These are phyloP conservation scores for Verticillium nubilum DNA, from an alignment of 2,329 filamentous ascomycete genomes.

Conservation along the genomic window DNA sequence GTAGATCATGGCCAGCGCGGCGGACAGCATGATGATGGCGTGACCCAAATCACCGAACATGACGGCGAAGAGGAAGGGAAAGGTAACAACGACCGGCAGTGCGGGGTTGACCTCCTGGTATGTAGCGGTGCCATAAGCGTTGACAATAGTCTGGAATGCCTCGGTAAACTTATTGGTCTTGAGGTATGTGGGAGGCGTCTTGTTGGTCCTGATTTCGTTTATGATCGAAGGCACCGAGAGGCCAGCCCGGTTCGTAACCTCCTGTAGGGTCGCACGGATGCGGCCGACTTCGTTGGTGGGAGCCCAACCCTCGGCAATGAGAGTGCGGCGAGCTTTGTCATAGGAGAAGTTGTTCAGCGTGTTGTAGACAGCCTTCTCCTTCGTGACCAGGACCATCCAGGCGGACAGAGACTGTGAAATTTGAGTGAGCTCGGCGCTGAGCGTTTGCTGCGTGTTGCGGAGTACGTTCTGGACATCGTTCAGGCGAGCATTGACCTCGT, in stretches of 20 bases:
- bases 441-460: conserved; percentile 88
- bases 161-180: conserved; percentile 99
- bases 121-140: conserved; percentile 95
- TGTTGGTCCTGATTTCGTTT: conserved; percentile 95
- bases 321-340: conserved; percentile 87
- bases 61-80: conserved; percentile 99
- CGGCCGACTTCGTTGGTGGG: conserved; percentile 84
- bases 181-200: conserved; percentile 94
- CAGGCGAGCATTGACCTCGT: conserved; percentile 92
- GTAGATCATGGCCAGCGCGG: conserved; percentile 89
- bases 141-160: conserved; percentile 97
- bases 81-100: conserved; percentile 91
- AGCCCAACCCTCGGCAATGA: conserved; percentile 97
- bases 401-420: conserved; percentile 89
- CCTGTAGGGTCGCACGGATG: conserved; percentile 89
- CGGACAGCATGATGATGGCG: conserved; percentile 79
- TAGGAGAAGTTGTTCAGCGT: conserved; percentile 96
- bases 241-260: conserved; percentile 93
- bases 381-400: conserved; percentile 97
- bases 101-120: conserved; percentile 97
- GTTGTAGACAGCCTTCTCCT: conserved; percentile 97
- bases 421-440: conserved; percentile 87
- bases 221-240: conserved; percentile 97
- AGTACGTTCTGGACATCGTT: conserved; percentile 89
- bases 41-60: conserved; percentile 99